Base-by-base conservation (phyloP, 2,329 filamentous ascomycete species). In the Thelonectria blattea region DNA sequence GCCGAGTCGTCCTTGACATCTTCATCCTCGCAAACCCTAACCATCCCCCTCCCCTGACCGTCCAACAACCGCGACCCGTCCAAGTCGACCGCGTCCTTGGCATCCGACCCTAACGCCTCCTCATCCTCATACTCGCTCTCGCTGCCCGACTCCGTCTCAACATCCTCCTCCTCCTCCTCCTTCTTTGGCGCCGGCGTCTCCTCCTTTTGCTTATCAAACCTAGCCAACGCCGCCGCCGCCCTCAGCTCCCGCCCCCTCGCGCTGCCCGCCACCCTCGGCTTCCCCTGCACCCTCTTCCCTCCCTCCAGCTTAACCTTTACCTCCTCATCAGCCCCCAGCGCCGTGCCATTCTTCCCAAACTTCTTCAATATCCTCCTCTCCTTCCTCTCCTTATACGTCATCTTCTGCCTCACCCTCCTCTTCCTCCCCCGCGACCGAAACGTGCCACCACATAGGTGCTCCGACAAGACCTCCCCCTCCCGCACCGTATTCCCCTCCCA, bases 391-490 rank as follows among this genome's bases (percentile, higher is more conserved):
- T 88, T 87, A 74, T 92, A 92, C 6, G 83, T 87, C 30, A 88
- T 68, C 46, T 80, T 76, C 27, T 81, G 78, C 67, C 83, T 82
- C 2, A 72, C 78, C 69, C 83, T 84, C 55, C 83, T 79, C 72
- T 86, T 88, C 58, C 85, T 80, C 63, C 82, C 80, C 41, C 82
- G 75, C 1, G 87, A 87, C 49, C 85, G 81, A 72, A 90, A 96
- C 3, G 91, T 93, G 2, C 92, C 92, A 63, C 92, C 92, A 69
- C 92, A 96, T 1, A 95, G 78, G 72, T 92, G 88, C 70, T 91
- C 85, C 0, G 89, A 86, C 47, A 91, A 76, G 15, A 80, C 72
- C 63, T 91, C 87, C 37, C 81, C 80, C 0, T 81, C 79, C 1
- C 75, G 74, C 10, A 86, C 78, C 1, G 79, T 80, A 48, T 87